Evolutionary conservation across 176 grass and related monocot species (phyloP).

Genomic region (Musa acuminata): DNA sequence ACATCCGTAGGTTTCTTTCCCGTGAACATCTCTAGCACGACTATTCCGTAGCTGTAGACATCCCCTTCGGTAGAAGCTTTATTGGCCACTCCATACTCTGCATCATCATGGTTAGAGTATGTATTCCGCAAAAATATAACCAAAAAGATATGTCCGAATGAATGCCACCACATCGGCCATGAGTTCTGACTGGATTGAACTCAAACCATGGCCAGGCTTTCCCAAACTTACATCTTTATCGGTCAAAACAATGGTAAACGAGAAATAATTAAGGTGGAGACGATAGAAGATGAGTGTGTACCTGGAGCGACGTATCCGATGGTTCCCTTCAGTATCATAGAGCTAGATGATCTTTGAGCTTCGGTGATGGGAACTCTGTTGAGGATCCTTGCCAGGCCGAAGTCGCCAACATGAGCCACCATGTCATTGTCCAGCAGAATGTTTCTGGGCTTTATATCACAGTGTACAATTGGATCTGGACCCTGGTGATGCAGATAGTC

Average conservation of each 20-base stretch:
- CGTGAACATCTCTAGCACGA: constrained; percentile 46
- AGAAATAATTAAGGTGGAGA: no score
- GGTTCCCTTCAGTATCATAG: constrained; percentile 27
- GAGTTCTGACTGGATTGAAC: no score
- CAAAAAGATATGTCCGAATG: no score
- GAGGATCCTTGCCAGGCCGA: constrained; percentile 33
- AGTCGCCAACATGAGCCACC: constrained; percentile 32
- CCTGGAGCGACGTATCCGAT: constrained; percentile 49
- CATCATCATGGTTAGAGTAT: not conserved
- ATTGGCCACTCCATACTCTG: constrained; percentile 35
- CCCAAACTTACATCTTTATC: no score
- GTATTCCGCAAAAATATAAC: no score
- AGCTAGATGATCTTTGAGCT: constrained; percentile 26
- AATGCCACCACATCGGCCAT: no score
- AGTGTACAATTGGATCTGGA: constrained; percentile 25
- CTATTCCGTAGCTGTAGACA: constrained; percentile 45
- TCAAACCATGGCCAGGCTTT: no score
- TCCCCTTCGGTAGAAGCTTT: constrained; percentile 26
- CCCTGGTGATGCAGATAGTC: constrained; percentile 44
- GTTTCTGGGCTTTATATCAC: constrained; percentile 48
- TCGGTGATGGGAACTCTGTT: not conserved
- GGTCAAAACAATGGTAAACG: no score
- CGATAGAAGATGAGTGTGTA: not conserved
- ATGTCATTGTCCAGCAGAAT: constrained; percentile 34
- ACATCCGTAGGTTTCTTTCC: constrained; percentile 31